Base-by-base conservation (phyloP, 75 land plant species). In the Selaginella tamariscina region DNA sequence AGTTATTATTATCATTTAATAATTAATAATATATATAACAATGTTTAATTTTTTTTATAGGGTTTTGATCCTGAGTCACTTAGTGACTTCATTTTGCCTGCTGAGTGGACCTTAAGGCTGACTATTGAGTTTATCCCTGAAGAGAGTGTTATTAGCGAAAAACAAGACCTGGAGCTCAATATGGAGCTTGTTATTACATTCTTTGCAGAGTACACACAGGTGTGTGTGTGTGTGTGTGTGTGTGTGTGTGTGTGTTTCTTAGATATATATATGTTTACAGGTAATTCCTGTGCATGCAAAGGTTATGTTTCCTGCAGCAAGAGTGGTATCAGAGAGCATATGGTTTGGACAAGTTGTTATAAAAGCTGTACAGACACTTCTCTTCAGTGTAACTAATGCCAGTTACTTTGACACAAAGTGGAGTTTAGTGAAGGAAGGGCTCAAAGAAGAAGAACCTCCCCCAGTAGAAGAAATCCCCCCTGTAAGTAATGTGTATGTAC, bases 341-440 rank as follows among this genome's bases (percentile, higher is more conserved):
- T 59, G 62, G 62, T 59, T 59, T 59, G 62, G 62, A 9, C 8
- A 8, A 59, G 62, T 59, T 2, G 62, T 59, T n/a, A 59, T 59
- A 59, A 59, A 59, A 2, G 62, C 27, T 2, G 5, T n/a, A 9
- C 62, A 59, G 26, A 59, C 62, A 23, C 62, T 59, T 27, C 18
- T 23, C 21, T 59, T 59, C 23, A 59, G 62, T n/a, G 62, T 59
- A n/a, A 26, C 26, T 5, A 59, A 59, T 59, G 62, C 62, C 2
- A 59, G 62, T 23, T 59, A 59, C 62, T 59, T 59, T 59, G 62
- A 59, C 26, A 26, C 8, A 9, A 8, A 59, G n/a, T 59, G 62
- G 62, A 5, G 24, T 59, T 59, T 59, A 26, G 62, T 59, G 8
- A 59, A 59, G 62, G 62, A 59, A 21, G 24, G 24, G n/a, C 62